Evolutionary conservation across 257 asterid genomes (phyloP), one percentile per base, ranked within the genome.

Genomic region (Gynochthodes officinalis): DNA sequence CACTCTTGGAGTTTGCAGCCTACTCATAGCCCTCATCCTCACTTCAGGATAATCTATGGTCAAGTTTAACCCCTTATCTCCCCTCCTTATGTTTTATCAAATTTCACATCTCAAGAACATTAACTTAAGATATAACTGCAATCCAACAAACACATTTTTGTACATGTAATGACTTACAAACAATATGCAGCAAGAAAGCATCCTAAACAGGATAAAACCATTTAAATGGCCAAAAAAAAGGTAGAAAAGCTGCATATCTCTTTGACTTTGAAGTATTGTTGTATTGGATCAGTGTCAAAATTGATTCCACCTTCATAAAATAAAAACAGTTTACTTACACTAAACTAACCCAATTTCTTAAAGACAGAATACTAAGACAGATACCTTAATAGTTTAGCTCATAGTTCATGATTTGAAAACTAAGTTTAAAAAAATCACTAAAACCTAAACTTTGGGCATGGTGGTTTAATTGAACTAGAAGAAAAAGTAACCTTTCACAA

Each of bases 251-350:
- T 25, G 28, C 77, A 46, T 66, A 77, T 77, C 53, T 72, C 74
- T 77, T 63, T 49, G 46, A 27, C 55, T 64, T 37, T 53, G 14
- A 57, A 11, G 33, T 72, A 59, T 35, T 65, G 65, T 28, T 37
- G 73, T 61, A 55, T 70, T 32, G 0, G 59, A 25, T 52, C 68
- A 48, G 64, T 23, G 32, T 57, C 60, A 64, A 48, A 55, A 9
- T 59, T 44, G 53, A 7, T 49, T 50, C 61, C 73, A 48, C 76
- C 77, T 65, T 66, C 28, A 54, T 21, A 77, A 77, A 48, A 58
- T 33, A 40, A 67, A 59, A 62, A 58, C 49, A 39, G 23, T 15
- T 42, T 4, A 46, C 52, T 37, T 18, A 14, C 42, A 59, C 66
- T 33, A 77, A 71, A 70, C 10, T 8, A 27, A 70, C 52, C 53